A percentile compares a stretch with the other conserved stretches of the same genome.
Conservation (phyloP, 805 yeast species). For the Sugiyamaella mastotermitis region DNA sequence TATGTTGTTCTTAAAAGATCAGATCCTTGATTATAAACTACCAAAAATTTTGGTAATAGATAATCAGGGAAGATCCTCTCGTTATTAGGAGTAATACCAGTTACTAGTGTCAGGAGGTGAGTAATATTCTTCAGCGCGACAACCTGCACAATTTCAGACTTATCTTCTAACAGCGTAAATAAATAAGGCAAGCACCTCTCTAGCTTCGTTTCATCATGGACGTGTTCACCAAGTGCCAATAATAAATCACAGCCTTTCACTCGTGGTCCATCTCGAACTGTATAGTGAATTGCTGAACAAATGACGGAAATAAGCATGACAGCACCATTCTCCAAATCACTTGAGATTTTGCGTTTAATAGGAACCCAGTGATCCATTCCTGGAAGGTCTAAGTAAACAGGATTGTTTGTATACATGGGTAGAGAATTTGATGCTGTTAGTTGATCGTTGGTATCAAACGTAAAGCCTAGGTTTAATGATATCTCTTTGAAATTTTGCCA, state of each 20-base stretch:
- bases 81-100: conserved; percentile 66
- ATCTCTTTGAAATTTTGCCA: conserved; percentile 53
- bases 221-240: conserved; percentile 64
- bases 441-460: not conserved
- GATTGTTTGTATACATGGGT: conserved; percentile 4
- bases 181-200: conserved; percentile 83
- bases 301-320: conserved; percentile 53
- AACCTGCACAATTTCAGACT: conserved; percentile 57
- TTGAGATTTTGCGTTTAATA: conserved; percentile 14
- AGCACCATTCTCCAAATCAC: conserved; percentile 40
- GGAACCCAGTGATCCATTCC: conserved; percentile 18
- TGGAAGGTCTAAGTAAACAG: conserved; percentile 17
- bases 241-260: conserved; percentile 71
- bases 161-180: conserved; percentile 64
- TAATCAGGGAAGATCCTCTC: conserved; percentile 76
- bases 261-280: conserved; percentile 53
- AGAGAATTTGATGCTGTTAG: not conserved
- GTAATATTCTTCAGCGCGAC: conserved; percentile 60
- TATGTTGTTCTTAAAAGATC: conserved; percentile 55
- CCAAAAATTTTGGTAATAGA: conserved; percentile 60
- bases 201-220: conserved; percentile 76
- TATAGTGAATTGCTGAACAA: conserved; percentile 54
- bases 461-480: conserved; percentile 21
- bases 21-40: conserved; percentile 36
- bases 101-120: conserved; percentile 59